Evolutionary conservation across 371 early-diverging fungal species (phyloP), one percentile per base, ranked within the genome.

Genomic region (Sporodiniella umbellata): DNA sequence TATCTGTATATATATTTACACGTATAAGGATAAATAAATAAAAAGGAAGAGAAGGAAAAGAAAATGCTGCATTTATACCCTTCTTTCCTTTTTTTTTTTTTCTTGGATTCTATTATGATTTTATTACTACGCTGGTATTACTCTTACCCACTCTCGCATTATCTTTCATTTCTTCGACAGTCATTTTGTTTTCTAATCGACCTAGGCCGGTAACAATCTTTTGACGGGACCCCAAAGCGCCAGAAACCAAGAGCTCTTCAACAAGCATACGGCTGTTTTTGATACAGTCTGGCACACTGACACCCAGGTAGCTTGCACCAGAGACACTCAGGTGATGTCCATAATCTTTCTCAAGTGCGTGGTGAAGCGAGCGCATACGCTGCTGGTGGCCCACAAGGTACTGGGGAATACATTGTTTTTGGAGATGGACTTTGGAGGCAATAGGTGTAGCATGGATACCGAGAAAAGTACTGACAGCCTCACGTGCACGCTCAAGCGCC

Each of bases 371-470:
- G 19, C 66, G 50, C 55, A 96, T 65, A 28, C 86, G 67, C 12
- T 79, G 71, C 24, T 75, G 48, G 55, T 96, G 95, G 0, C 94
- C 95, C 0, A 94, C 91, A 0, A 71, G 52, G 58, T 94, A 95
- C 52, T 94, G 90, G 8, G 96, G 95, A 42, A 96, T 95, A 62
- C 97, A 96, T n/a, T 84, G 66, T 3, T 60, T 52, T n/a, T 87
- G 84, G 14, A 94, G 42, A 28, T 77, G 65, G 1, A 80, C 85
- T 40, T 70, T 63, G 4, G 66, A 48, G 22, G 75, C 74, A 0
- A 69, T 61, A 0, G 93, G 91, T 1, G 56, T n/a, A 0, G 56
- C 63, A 14, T 70, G 45, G 1, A 92, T 77, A 10, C 79, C 71
- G 4, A 92, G 71, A 30, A 81, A 83, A 5, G 61, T 46, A 31